These are phyloP conservation scores for Ophiostoma montium DNA, from an alignment of 2,329 filamentous ascomycete genomes.

Conservation along the genomic window DNA sequence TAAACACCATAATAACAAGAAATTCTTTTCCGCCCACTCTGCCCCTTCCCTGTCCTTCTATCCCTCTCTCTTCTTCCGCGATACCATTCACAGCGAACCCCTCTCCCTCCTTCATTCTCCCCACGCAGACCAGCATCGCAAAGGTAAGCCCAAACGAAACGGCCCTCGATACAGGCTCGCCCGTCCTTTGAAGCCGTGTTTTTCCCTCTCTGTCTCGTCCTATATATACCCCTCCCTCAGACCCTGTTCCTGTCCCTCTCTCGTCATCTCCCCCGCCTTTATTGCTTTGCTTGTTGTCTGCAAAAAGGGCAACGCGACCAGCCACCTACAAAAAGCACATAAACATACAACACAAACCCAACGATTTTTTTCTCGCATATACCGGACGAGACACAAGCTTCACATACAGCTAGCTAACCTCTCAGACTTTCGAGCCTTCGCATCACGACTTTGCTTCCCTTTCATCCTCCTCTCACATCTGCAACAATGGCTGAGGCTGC, in stretches of 20 bases:
- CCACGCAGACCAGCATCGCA: constrained; percentile 5
- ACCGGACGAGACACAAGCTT: background rate
- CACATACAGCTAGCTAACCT: background rate
- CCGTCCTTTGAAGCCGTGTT: background rate
- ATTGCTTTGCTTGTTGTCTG: background rate
- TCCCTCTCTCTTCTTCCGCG: constrained; percentile 4
- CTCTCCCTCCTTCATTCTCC: constrained; percentile 1
- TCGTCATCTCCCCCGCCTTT: background rate
- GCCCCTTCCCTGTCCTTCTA: constrained; percentile 1
- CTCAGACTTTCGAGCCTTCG: constrained; percentile 3
- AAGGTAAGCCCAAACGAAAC: constrained; percentile 9
- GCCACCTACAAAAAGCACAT: background rate
- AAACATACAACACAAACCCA: background rate
- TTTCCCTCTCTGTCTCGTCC: background rate
- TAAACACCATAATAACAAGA: constrained; percentile 11
- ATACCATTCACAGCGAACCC: constrained; percentile 5
- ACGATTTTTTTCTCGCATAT: background rate
- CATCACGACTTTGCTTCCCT: constrained; percentile 3
- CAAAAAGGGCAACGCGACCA: background rate
- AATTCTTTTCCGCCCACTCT: constrained; percentile 9
- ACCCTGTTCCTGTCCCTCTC: background rate
- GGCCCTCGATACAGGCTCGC: background rate
- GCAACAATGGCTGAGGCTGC: constrained; percentile 48
- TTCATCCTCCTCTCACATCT: background rate
- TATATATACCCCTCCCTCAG: background rate